Evolutionary conservation across 306 rosid species (phyloP).

Genomic region (Malus domestica): DNA sequence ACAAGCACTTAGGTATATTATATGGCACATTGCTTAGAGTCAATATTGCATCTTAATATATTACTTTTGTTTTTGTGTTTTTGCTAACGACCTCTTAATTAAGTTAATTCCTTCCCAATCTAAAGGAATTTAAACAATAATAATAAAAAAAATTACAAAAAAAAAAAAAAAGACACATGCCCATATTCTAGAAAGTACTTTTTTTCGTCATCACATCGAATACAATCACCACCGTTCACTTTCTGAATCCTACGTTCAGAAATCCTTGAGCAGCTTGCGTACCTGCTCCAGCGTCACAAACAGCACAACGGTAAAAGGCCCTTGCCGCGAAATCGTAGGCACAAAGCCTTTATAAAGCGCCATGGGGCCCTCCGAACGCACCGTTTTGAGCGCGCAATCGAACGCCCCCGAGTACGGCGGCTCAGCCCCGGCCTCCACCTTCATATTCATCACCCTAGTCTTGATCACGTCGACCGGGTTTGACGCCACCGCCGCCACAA

Average conservation of each 20-base stretch:
- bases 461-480: conserved; percentile 76
- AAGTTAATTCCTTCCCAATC: not conserved
- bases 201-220: conserved; percentile 19
- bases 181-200: not conserved
- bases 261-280: conserved; percentile 65
- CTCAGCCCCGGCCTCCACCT: conserved; percentile 50
- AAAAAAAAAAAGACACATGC: not conserved
- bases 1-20: not conserved
- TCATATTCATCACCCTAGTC: conserved; percentile 81
- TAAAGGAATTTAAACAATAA: not conserved
- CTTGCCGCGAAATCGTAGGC: conserved; percentile 77
- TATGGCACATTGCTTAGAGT: not conserved
- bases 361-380: conserved; percentile 66
- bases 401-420: conserved; percentile 62
- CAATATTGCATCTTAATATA: not conserved
- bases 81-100: not conserved
- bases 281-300: conserved; percentile 77
- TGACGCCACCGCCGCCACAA: conserved; percentile 68
- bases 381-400: conserved; percentile 63
- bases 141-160: not conserved
- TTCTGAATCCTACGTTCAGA: conserved; percentile 20
- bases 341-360: conserved; percentile 67
- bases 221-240: not conserved
- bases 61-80: not conserved
- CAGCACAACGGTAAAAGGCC: conserved; percentile 70